These are phyloP conservation scores for Spencermartinsiella ligniputridi DNA, from an alignment of 1,139 yeast species.

Conservation along the genomic window DNA sequence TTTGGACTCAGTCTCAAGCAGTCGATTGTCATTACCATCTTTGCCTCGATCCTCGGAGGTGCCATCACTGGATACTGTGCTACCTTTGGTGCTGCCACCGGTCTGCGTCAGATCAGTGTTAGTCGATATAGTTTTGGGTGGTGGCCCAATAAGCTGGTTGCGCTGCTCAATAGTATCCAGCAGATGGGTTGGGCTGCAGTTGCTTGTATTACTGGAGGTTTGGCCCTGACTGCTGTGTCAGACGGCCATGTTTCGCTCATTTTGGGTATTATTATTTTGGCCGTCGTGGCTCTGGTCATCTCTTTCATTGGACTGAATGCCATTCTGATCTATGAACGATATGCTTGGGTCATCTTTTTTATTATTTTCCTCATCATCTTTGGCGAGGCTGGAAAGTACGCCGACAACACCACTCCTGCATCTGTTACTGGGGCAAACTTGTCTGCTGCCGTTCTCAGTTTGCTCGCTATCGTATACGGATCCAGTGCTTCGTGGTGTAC, in stretches of 20 bases:
- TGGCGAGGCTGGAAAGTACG: conserved; percentile 7
- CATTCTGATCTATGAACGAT: conserved; percentile 7
- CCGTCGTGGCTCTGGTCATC: conserved; percentile 5
- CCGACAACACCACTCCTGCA: conserved; percentile 5
- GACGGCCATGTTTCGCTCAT: conserved; percentile 7
- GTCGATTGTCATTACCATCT: conserved; percentile 9
- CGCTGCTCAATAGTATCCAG: conserved; percentile 7
- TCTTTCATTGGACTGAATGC: conserved; percentile 6
- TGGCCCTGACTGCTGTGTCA: conserved; percentile 8
- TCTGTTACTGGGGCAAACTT: conserved; percentile 3
- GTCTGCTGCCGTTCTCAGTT: conserved; percentile 5
- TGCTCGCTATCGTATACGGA: conserved; percentile 7
- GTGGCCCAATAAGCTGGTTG: conserved; percentile 9
- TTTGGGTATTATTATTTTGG: conserved; percentile 6
- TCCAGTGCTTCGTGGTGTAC: conserved; percentile 8
- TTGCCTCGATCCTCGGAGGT: conserved; percentile 8
- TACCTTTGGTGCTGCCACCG: conserved; percentile 8
- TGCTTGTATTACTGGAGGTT: conserved; percentile 7
- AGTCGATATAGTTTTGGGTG: conserved; percentile 8
- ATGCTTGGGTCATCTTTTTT: conserved; percentile 8
- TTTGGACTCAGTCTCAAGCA: conserved; percentile 6
- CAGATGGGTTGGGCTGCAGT: conserved; percentile 9
- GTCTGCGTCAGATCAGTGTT: conserved; percentile 7
- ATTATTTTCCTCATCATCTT: conserved; percentile 7
- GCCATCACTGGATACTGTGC: conserved; percentile 9